phyloP scores from a whole-genome alignment of 306 rosid species.

The Vachellia collinsii region DNA sequence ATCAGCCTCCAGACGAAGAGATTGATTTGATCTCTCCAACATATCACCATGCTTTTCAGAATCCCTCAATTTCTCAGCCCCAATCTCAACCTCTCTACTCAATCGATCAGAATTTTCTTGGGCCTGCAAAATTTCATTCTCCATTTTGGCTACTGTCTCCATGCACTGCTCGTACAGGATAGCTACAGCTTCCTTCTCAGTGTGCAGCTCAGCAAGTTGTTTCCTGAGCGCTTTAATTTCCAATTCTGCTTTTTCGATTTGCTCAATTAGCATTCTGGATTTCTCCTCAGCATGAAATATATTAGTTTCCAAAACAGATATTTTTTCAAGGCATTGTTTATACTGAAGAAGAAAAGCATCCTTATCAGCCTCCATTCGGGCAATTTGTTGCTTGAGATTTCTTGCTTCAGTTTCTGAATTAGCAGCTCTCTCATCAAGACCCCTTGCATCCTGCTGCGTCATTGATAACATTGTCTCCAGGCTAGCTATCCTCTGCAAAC shows the following conservation, averaged over 20 bases:
- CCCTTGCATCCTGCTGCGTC: constrained; percentile 59
- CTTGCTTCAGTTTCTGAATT: constrained; percentile 73
- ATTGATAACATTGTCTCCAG: constrained; percentile 58
- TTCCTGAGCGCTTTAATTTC: constrained; percentile 66
- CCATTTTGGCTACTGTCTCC: constrained; percentile 73
- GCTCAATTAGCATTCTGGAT: constrained; percentile 63
- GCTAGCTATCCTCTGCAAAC: constrained; percentile 71
- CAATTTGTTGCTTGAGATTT: constrained; percentile 62
- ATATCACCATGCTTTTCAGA: constrained; percentile 59
- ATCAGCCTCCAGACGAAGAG: constrained; percentile 70
- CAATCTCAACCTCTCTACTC: constrained; percentile 55
- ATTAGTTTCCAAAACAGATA: constrained; percentile 71
- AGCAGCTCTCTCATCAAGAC: constrained; percentile 55
- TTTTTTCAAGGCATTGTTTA: constrained; percentile 66
- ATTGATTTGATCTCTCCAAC: constrained; percentile 73
- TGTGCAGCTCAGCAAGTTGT: constrained; percentile 49
- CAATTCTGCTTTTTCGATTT: constrained; percentile 58
- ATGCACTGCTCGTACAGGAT: constrained; percentile 63
- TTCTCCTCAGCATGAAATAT: constrained; percentile 72
- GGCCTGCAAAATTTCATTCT: constrained; percentile 64
- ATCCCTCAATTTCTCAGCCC: constrained; percentile 59
- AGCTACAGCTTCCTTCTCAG: constrained; percentile 73
- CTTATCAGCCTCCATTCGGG: constrained; percentile 69
- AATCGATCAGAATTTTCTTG: constrained; percentile 60
- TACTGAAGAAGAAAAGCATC: constrained; percentile 64